Evolutionary conservation across 2,329 filamentous ascomycete species (phyloP).

Genomic region (Aspergillus sclerotialis): DNA sequence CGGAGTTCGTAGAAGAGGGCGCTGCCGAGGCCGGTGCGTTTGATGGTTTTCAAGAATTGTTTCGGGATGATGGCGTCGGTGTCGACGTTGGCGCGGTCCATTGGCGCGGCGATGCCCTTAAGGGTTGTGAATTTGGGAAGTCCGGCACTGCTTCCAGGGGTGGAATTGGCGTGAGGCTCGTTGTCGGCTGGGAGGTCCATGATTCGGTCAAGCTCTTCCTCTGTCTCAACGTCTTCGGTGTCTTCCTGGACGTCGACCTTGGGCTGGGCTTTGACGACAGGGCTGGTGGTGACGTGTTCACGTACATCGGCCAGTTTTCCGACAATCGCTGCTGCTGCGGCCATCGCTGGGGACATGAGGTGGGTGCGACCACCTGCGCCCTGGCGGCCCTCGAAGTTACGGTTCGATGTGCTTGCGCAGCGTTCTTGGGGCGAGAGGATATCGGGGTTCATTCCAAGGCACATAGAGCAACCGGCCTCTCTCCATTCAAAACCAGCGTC

Average conservation of each 20-base stretch:
- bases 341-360: constrained; percentile 95
- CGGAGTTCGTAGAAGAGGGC: constrained; percentile 84
- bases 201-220: constrained; percentile 58
- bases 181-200: constrained; percentile 58
- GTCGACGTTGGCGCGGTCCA: constrained; percentile 87
- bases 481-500: constrained; percentile 97
- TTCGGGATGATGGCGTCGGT: constrained; percentile 99
- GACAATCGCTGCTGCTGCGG: constrained; percentile 79
- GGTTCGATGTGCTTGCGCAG: constrained; percentile 91
- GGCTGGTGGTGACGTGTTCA: constrained; percentile 55
- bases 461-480: constrained; percentile 98
- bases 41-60: constrained; percentile 98
- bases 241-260: constrained; percentile 55
- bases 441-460: constrained; percentile 98
- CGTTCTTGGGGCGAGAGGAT: constrained; percentile 88
- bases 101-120: constrained; percentile 78
- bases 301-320: constrained; percentile 91
- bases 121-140: constrained; percentile 78
- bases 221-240: constrained; percentile 50
- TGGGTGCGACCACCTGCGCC: constrained; percentile 87
- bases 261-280: constrained; percentile 47
- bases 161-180: constrained; percentile 56
- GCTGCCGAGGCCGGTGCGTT: constrained; percentile 83
- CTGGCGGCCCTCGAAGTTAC: constrained; percentile 95
- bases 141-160: constrained; percentile 48